phyloP scores from a whole-genome alignment of 1,284 basidiomycete genomes.

The Ustilago hordei region DNA sequence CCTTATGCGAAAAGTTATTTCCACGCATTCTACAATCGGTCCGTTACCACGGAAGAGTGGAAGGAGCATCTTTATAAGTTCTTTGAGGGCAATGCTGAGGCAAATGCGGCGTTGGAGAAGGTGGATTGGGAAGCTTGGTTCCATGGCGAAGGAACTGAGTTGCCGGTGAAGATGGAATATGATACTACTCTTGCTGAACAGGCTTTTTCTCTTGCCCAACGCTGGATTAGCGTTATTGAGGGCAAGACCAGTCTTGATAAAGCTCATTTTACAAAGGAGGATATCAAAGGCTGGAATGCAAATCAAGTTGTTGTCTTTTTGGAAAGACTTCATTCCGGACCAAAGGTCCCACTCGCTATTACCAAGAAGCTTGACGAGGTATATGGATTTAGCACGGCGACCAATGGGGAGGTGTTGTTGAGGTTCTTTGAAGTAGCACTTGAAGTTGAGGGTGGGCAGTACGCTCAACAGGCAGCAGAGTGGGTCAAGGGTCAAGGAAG shows the following conservation, averaged over 20 bases:
- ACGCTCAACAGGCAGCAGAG: constrained; percentile 71
- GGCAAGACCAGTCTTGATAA: constrained; percentile 20
- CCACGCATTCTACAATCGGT: constrained; percentile 74
- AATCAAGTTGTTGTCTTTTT: constrained; percentile 72
- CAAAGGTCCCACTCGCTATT: constrained; percentile 64
- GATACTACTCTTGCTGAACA: constrained; percentile 82
- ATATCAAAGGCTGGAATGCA: constrained; percentile 66
- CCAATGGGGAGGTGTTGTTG: constrained; percentile 72
- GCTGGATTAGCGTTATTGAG: constrained; percentile 75
- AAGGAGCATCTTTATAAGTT: constrained; percentile 87
- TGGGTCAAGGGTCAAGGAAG: constrained; percentile 73
- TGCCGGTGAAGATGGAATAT: constrained; percentile 85
- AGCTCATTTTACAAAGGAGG: constrained; percentile 42
- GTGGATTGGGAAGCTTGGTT: constrained; percentile 85
- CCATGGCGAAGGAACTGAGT: constrained; percentile 80
- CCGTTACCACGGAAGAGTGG: constrained; percentile 90
- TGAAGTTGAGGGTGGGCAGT: constrained; percentile 70
- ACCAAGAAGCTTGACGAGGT: constrained; percentile 70
- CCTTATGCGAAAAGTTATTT: constrained; percentile 80
- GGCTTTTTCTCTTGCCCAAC: constrained; percentile 76
- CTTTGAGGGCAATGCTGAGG: constrained; percentile 73
- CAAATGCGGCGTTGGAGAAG: constrained; percentile 73
- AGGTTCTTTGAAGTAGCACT: constrained; percentile 73
- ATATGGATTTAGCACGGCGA: constrained; percentile 70
- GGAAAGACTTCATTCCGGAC: constrained; percentile 71